These are phyloP conservation scores for Closterium sp. DNA, from an alignment of 139 green algal species.

Conservation along the genomic window DNA sequence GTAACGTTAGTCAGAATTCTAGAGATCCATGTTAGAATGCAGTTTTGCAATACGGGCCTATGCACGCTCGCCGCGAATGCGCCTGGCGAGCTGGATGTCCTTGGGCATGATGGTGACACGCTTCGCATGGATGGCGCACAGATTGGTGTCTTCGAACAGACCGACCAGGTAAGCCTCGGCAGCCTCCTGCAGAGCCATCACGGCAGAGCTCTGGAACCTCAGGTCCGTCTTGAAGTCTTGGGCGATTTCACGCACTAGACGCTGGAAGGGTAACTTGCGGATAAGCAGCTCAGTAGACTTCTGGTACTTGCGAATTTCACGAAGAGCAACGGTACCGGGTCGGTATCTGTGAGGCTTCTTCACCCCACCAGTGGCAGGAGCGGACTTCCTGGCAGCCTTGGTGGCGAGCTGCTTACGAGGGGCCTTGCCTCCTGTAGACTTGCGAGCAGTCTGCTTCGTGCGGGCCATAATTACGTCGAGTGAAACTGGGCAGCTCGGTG, in stretches of 20 bases:
- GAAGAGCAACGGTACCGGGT: conserved; percentile 70
- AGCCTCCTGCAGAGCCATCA: conserved; percentile 94
- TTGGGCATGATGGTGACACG: conserved; percentile 90
- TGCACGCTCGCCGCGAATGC: conserved; percentile 78
- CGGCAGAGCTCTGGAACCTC: conserved; percentile 90
- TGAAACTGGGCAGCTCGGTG: too few relatives aligned
- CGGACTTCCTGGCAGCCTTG: conserved; percentile 82
- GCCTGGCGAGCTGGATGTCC: conserved; percentile 89
- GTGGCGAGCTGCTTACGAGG: conserved; percentile 94
- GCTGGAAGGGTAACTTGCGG: conserved; percentile 66
- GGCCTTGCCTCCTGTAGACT: conserved; percentile 72
- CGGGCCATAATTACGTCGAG: conserved; percentile 84
- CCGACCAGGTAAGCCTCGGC: conserved; percentile 96
- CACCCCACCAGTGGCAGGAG: conserved; percentile 61
- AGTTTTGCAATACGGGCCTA: conserved; percentile 8
- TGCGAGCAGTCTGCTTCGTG: conserved; percentile 95
- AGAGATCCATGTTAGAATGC: background rate
- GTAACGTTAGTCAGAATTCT: background rate
- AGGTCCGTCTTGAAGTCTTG: conserved; percentile 99
- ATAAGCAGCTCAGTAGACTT: conserved; percentile 71
- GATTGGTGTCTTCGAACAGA: conserved; percentile 98
- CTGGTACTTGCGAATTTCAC: conserved; percentile 74
- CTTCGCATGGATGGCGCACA: conserved; percentile 94
- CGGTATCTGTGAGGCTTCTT: conserved; percentile 57
- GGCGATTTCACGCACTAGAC: conserved; percentile 95